Evolutionary conservation across 2,329 filamentous ascomycete species (phyloP).

Genomic region (Graphilbum fragrans): DNA sequence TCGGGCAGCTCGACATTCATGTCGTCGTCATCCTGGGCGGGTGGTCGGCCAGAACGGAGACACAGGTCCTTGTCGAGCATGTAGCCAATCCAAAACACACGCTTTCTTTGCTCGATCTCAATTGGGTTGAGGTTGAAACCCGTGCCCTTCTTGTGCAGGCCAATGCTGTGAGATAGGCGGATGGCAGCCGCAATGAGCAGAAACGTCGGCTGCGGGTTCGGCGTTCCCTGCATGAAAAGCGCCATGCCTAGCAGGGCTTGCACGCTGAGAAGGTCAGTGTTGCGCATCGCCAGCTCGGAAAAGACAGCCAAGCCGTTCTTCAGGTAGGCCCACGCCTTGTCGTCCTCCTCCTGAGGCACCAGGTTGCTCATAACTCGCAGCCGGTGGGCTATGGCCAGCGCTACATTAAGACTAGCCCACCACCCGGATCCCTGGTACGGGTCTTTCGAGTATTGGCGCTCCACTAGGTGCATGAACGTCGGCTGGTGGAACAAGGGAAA

Average conservation of each 20-base stretch:
- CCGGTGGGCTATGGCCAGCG: slow-evolving; percentile 83
- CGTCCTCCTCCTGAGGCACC: slow-evolving; percentile 80
- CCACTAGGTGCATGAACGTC: slow-evolving; percentile 95
- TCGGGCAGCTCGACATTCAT: slow-evolving; percentile 96
- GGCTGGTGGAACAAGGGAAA: slow-evolving; percentile 96
- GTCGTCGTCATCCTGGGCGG: slow-evolving; percentile 51
- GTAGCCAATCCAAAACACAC: slow-evolving; percentile 56
- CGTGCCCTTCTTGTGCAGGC: slow-evolving; percentile 83
- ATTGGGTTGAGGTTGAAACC: slow-evolving; percentile 88
- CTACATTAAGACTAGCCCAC: slow-evolving; percentile 96
- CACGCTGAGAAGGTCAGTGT: slow-evolving; percentile 88
- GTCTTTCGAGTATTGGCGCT: slow-evolving; percentile 83
- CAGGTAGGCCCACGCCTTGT: slow-evolving; percentile 88
- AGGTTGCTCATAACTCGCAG: slow-evolving; percentile 92
- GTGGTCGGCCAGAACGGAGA: slow-evolving; percentile 45
- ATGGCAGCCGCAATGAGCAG: slow-evolving; percentile 86
- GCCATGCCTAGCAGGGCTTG: slow-evolving; percentile 91
- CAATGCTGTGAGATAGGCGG: slow-evolving; percentile 83
- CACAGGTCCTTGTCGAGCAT: slow-evolving; percentile 53
- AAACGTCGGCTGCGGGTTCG: slow-evolving; percentile 90
- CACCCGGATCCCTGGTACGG: slow-evolving; percentile 92
- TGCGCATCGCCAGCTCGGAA: slow-evolving; percentile 86
- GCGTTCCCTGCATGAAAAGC: slow-evolving; percentile 88
- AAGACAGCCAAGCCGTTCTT: slow-evolving; percentile 95
- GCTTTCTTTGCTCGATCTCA: slow-evolving; percentile 77